phyloP scores from a whole-genome alignment of 2,329 filamentous ascomycete species.

The Cladorrhinum sp. region DNA sequence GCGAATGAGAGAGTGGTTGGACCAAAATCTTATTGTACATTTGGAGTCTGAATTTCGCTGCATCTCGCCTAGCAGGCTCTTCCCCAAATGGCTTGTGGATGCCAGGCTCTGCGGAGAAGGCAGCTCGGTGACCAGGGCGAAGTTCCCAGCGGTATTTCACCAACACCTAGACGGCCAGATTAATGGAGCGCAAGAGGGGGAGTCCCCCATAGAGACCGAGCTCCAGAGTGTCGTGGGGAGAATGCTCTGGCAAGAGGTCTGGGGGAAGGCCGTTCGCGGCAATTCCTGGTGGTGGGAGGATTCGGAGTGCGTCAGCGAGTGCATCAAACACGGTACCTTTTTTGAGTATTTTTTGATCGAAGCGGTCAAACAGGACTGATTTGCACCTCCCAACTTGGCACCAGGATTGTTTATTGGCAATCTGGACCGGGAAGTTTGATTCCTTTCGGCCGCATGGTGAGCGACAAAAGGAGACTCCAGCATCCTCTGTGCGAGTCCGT shows the following conservation, averaged over 20 bases:
- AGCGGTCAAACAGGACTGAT: constrained; percentile 43
- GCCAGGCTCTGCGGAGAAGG: constrained; percentile 49
- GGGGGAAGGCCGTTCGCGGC: constrained; percentile 51
- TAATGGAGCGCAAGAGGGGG: constrained; percentile 26
- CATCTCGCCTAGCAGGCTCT: constrained; percentile 54
- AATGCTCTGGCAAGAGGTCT: constrained; percentile 60
- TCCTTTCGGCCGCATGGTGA: no score
- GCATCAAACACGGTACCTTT: constrained; percentile 49
- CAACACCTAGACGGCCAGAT: constrained; percentile 18
- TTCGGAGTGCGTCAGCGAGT: constrained; percentile 52
- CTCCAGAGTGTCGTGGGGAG: constrained; percentile 52
- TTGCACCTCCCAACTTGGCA: background rate
- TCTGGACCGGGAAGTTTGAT: no score
- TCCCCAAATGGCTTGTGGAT: constrained; percentile 58
- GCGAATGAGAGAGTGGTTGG: constrained; percentile 57
- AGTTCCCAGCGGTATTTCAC: constrained; percentile 43
- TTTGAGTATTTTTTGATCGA: constrained; percentile 60
- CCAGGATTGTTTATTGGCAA: background rate
- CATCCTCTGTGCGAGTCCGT: no score
- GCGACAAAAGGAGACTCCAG: no score
- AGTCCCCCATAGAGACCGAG: constrained; percentile 41
- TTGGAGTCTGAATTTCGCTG: constrained; percentile 58
- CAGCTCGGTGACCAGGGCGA: constrained; percentile 47
- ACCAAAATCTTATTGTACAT: constrained; percentile 57
- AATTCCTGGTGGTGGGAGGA: constrained; percentile 63